phyloP scores from a whole-genome alignment of 176 grass and related monocot genomes.

The Musa schizocarpa region DNA sequence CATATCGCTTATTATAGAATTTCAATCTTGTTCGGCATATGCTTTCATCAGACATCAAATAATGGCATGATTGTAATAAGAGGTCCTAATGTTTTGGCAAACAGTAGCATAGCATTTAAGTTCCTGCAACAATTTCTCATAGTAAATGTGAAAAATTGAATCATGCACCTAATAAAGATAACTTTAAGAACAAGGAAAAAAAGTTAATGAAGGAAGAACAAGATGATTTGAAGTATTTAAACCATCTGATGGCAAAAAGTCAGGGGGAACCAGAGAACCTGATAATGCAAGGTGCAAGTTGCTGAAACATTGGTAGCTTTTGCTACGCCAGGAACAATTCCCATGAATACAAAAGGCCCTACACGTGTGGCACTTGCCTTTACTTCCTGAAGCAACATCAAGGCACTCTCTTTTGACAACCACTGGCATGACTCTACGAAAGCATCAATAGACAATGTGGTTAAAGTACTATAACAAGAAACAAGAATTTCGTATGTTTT shows the following conservation, averaged over 20 bases:
- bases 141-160: background rate
- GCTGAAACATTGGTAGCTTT: conserved; percentile 17
- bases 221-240: background rate
- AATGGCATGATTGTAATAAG: no score
- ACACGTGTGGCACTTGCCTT: conserved; percentile 40
- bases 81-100: no score
- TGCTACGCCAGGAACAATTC: conserved; percentile 29
- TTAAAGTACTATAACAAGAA: background rate
- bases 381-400: conserved; percentile 33
- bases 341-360: conserved; percentile 42
- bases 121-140: no score
- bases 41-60: no score
- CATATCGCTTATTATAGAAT: background rate
- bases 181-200: background rate
- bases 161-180: background rate
- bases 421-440: conserved; percentile 61
- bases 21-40: background rate
- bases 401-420: conserved; percentile 49
- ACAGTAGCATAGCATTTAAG: no score
- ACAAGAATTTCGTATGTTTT: background rate
- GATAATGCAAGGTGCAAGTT: conserved; percentile 30
- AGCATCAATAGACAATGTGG: background rate
- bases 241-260: background rate
- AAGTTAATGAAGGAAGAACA: background rate
- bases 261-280: conserved; percentile 32